Base-by-base conservation (phyloP, 1,284 basidiomycete genomes). In the Ganoderma boninense region DNA sequence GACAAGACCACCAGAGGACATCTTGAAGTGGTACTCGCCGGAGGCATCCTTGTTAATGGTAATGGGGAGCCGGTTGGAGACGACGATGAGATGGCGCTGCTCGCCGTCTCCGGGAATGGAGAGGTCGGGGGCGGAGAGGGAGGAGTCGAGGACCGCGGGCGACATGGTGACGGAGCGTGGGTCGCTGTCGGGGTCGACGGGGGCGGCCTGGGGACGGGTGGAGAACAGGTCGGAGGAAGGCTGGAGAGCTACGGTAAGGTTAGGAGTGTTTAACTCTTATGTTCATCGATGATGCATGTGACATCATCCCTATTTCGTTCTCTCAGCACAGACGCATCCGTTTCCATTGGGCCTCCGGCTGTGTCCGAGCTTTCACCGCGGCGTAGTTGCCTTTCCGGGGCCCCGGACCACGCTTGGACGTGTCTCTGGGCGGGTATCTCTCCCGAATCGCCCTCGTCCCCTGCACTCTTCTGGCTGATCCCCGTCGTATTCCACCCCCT, bases 1-100 rank as follows among this genome's bases (percentile, higher is more conserved):
- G 72, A 98, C 97, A 69, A 98, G 92, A 66, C 97, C 97, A 60
- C 97, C 97, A 1, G 95, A 97, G 67, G 95, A 97, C 95, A 97
- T 97, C 86, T 97, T 96, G 89, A 97, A 98, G 83, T 96, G 92
- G 82, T 97, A 98, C 81, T 97, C 92, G 79, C 96, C 96, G 63
- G 87, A 84, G 29, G 87, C 90, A 87, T 97, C 95, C 82, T 95
- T 96, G 79, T 85, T 93, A 79, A 97, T 97, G 59, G 96, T 97
- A 71, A 98, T 89, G 35, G 97, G 97, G 71, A 99, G 91, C 69
- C 97, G 92, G 83, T 98, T 99, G 66, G 95, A 96, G 78, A 99
- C 96, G 79, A 99, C 95, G 83, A 99, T 95, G 85, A 99, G 92
- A 74, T 96, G 92, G 69, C 87, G 87, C 74, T 83, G 84, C 70